Evolutionary conservation across 2,329 filamentous ascomycete genomes (phyloP), one percentile per base, ranked within the genome.

Genomic region (Fusarium drepaniforme): DNA sequence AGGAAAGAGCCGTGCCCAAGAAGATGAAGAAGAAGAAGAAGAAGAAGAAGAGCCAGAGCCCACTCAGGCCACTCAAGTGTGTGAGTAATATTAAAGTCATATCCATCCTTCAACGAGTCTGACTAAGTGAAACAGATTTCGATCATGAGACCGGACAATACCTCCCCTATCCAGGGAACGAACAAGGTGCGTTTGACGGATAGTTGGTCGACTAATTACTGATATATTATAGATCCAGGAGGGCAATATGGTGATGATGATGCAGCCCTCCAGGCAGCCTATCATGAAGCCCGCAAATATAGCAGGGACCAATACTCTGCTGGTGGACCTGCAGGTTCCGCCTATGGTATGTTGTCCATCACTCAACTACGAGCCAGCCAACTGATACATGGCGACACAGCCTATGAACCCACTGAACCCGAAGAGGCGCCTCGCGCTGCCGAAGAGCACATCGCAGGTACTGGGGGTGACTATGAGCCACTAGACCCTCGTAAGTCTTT

Each of bases 401-500:
- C 56, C 33, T 56, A 80, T 4, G 80, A 82, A 13, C 56, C 35
- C 16, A 77, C 81, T 21, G 76, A 80, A 33, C 75, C 75, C 4
- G 73, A 75, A 23, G 62, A 73, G 30, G 79, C 75, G 9, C 75
- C 25, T 12, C 78, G 59, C 65, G 33, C 53, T 49, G 30, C 64
- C 66, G 58, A 40, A 59, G 64, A 71, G n/a, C 68, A 75, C 40
- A 77, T 76, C 21, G 21, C 68, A 35, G 72, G 69, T 30, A 77
- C 77, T 21, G 56, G 37, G 18, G 76, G 75, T 21, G 68, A 73
- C 23, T 30, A 65, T 18, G 80, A 82, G 30, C 74, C 78, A 3
- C 68, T 85, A 13, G 84, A 86, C 70, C 81, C 82, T 35, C 82
- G 85, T 86, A 76, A 73, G 84, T 8, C 21, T 21, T 12, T 18